phyloP scores from a whole-genome alignment of 2,329 filamentous ascomycete genomes.

The Nothopassalora personata region DNA sequence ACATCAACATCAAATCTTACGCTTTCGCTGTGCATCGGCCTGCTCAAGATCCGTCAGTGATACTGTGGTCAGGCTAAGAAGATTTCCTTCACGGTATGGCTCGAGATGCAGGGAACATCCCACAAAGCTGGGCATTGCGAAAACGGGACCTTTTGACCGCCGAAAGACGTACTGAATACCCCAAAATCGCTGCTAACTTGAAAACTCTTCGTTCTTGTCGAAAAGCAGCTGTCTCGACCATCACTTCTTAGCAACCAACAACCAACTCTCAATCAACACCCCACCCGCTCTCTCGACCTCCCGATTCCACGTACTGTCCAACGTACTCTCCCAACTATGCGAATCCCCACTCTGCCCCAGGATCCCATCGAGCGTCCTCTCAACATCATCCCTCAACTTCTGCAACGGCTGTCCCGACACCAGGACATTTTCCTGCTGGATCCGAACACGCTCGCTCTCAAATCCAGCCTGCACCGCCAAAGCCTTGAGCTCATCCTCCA shows the following conservation, averaged over 20 bases:
- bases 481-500: neutral
- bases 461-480: neutral
- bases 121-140: no score
- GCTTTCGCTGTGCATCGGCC: no score
- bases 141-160: no score
- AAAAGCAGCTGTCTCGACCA: no score
- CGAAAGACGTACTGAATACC: no score
- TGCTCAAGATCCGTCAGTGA: no score
- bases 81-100: no score
- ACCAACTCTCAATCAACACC: slow-evolving; percentile 1
- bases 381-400: slow-evolving; percentile 1
- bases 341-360: neutral
- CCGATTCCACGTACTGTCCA: neutral
- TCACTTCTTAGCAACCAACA: slow-evolving; percentile 1
- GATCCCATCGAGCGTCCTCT: neutral
- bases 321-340: neutral
- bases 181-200: neutral
- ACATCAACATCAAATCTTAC: neutral
- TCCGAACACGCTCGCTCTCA: neutral
- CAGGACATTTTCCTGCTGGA: neutral
- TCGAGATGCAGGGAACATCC: no score
- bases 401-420: neutral
- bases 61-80: no score
- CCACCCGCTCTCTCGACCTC: neutral
- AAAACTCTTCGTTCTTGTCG: neutral